phyloP scores from a whole-genome alignment of 192 early-diverging fungal species.

The Backusella tuberculispora region DNA sequence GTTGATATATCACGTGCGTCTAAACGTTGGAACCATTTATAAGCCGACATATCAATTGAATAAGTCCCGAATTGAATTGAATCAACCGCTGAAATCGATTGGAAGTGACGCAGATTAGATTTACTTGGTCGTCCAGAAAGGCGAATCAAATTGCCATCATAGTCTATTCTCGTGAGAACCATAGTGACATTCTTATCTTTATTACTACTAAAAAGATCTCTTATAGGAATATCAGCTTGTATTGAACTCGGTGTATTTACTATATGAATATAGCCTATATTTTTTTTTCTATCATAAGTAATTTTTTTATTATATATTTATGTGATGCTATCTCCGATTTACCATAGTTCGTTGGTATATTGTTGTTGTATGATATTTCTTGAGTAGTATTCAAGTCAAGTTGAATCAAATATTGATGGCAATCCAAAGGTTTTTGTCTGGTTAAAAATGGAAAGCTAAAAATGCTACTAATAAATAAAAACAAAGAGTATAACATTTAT shows the following conservation, averaged over 20 bases:
- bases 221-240: neutral
- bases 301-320: neutral
- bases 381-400: neutral
- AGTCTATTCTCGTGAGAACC: neutral
- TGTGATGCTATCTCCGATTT: neutral
- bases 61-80: neutral
- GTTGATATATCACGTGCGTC: neutral
- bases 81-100: constrained; percentile 11
- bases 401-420: neutral
- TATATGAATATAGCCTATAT: neutral
- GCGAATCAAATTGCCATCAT: neutral
- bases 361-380: neutral
- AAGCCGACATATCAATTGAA: neutral
- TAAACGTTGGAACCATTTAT: neutral
- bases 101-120: constrained; percentile 16
- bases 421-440: neutral
- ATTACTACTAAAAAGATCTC: neutral
- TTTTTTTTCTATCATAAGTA: neutral
- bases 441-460: neutral
- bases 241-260: neutral
- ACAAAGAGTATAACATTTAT: neutral
- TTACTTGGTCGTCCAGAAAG: neutral
- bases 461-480: neutral
- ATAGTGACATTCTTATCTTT: neutral
- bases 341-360: neutral